phyloP scores from a whole-genome alignment of 2,329 filamentous ascomycete genomes.

The Fusarium falciforme region DNA sequence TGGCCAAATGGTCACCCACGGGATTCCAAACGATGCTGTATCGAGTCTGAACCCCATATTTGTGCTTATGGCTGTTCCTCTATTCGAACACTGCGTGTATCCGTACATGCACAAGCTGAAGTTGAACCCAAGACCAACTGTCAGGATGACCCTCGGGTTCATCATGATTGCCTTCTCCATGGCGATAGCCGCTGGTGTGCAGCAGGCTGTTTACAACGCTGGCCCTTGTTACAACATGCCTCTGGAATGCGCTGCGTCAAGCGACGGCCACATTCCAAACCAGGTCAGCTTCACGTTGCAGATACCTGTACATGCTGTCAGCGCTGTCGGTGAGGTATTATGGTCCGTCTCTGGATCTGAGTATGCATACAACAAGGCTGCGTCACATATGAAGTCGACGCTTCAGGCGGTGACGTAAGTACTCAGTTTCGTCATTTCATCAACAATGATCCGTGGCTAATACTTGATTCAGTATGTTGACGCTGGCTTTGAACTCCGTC shows the following conservation, averaged over 20 bases:
- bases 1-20: neutral
- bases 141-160: neutral
- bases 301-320: neutral
- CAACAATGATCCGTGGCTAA: neutral
- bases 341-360: neutral
- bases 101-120: neutral
- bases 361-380: constrained; percentile 3
- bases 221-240: neutral
- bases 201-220: neutral
- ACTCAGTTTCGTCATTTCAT: neutral
- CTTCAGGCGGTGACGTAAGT: constrained; percentile 1
- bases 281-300: neutral
- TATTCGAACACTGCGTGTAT: neutral
- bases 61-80: neutral
- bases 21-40: neutral
- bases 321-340: neutral
- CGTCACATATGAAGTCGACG: neutral
- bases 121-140: neutral
- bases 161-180: neutral
- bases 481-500: neutral
- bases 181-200: neutral
- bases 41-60: neutral
- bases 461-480: neutral
- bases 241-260: neutral
- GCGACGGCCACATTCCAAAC: neutral